phyloP scores from a whole-genome alignment of 2,329 filamentous ascomycete genomes.

The Pseudonectria foliicola region DNA sequence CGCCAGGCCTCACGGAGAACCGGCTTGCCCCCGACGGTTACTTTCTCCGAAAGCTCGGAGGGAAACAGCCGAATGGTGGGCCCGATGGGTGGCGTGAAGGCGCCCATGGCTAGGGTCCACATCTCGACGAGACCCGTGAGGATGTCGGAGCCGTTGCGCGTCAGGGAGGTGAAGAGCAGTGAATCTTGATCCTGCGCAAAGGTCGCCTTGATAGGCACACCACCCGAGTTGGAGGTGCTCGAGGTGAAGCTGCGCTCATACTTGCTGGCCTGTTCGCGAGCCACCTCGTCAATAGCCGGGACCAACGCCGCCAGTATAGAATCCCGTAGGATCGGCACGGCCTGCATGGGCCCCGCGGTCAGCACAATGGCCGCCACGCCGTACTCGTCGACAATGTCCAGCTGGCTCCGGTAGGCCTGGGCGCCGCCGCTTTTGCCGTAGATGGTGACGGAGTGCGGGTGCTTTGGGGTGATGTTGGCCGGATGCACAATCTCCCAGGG shows the following conservation, averaged over 20 bases:
- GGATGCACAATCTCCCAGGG: constrained; percentile 32
- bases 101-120: constrained; percentile 18
- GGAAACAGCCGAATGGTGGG: constrained; percentile 21
- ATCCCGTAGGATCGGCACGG: constrained; percentile 20
- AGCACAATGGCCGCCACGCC: constrained; percentile 25
- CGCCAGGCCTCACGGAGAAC: constrained; percentile 19
- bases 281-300: constrained; percentile 20
- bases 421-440: constrained; percentile 30
- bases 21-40: constrained; percentile 6
- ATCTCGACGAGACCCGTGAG: constrained; percentile 12
- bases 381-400: constrained; percentile 29
- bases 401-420: constrained; percentile 27
- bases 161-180: constrained; percentile 15
- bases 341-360: constrained; percentile 24
- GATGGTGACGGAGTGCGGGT: constrained; percentile 26
- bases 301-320: constrained; percentile 22
- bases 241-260: constrained; percentile 13
- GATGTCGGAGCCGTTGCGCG: constrained; percentile 16
- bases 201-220: constrained; percentile 6
- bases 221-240: not conserved
- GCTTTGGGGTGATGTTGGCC: constrained; percentile 14
- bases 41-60: constrained; percentile 7
- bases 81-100: constrained; percentile 12
- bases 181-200: constrained; percentile 20
- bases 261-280: constrained; percentile 19